phyloP scores from a whole-genome alignment of 2,329 filamentous ascomycete species.

The Penicillium sp. region DNA sequence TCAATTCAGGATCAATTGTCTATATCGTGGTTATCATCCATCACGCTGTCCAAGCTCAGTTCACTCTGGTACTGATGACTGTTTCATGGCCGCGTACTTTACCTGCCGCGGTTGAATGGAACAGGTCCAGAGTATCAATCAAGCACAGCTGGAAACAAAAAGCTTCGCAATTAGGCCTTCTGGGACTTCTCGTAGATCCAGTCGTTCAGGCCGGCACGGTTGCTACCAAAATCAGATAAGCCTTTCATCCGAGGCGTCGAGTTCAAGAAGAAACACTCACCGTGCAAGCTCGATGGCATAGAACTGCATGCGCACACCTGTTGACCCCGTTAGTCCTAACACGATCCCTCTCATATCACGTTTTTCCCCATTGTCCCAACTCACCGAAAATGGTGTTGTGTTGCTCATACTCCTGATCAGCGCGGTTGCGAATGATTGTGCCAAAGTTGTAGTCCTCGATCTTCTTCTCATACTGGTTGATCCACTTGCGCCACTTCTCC shows the following conservation, averaged over 20 bases:
- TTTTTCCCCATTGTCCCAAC: conserved; percentile 25
- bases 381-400: conserved; percentile 88
- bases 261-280: conserved; percentile 39
- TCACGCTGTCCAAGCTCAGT: background rate
- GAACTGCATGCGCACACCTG: conserved; percentile 74
- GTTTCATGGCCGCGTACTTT: background rate
- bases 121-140: conserved; percentile 6
- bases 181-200: conserved; percentile 88
- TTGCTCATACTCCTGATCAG: conserved; percentile 81
- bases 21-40: conserved; percentile 1
- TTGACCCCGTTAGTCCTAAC: conserved; percentile 12
- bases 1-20: conserved; percentile 5
- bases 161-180: conserved; percentile 24
- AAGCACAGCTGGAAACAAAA: conserved; percentile 7
- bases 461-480: conserved; percentile 89
- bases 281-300: conserved; percentile 75
- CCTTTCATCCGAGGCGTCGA: background rate
- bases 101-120: conserved; percentile 22
- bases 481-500: conserved; percentile 90
- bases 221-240: conserved; percentile 49
- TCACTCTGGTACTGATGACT: background rate
- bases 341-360: background rate
- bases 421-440: conserved; percentile 78
- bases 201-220: conserved; percentile 86
- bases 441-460: conserved; percentile 98